Evolutionary conservation across 306 rosid genomes (phyloP).

Genomic region (Senna siamea): DNA sequence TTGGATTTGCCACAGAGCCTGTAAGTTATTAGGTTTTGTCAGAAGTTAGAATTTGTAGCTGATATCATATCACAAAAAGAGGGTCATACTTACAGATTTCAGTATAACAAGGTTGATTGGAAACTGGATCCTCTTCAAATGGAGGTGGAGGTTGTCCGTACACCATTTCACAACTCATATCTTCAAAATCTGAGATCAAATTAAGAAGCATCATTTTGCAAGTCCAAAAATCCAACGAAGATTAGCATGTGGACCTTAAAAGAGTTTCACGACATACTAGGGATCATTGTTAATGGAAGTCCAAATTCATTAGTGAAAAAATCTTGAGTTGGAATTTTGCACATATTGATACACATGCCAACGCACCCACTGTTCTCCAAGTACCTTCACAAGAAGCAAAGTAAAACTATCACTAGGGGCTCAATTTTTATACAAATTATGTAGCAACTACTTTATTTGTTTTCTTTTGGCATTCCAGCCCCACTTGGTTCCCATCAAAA

Average conservation of each 20-base stretch:
- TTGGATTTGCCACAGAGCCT: slow-evolving; percentile 80
- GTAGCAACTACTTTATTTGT: neutral
- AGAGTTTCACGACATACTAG: slow-evolving; percentile 58
- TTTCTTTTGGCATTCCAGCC: neutral
- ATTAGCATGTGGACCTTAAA: neutral
- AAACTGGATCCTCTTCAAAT: slow-evolving; percentile 84
- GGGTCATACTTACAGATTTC: slow-evolving; percentile 63
- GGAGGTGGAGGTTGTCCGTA: slow-evolving; percentile 86
- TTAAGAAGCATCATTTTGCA: neutral
- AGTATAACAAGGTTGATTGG: slow-evolving; percentile 83
- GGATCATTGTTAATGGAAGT: slow-evolving; percentile 94
- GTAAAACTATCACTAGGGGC: neutral
- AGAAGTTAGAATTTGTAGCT: slow-evolving; percentile 28
- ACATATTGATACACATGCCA: slow-evolving; percentile 97
- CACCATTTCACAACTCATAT: slow-evolving; percentile 97
- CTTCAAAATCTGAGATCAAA: slow-evolving; percentile 79
- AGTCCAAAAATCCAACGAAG: neutral
- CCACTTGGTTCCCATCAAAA: slow-evolving; percentile 7
- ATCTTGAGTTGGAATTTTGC: slow-evolving; percentile 98
- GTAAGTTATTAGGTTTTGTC: slow-evolving; percentile 31
- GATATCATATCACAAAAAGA: slow-evolving; percentile 15
- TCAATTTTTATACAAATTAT: neutral
- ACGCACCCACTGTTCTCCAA: slow-evolving; percentile 95
- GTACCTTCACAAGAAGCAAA: slow-evolving; percentile 57
- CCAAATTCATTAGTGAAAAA: slow-evolving; percentile 96